Evolutionary conservation across 768 basidiomycete genomes (phyloP).

Genomic region (Trametopsis cervina): DNA sequence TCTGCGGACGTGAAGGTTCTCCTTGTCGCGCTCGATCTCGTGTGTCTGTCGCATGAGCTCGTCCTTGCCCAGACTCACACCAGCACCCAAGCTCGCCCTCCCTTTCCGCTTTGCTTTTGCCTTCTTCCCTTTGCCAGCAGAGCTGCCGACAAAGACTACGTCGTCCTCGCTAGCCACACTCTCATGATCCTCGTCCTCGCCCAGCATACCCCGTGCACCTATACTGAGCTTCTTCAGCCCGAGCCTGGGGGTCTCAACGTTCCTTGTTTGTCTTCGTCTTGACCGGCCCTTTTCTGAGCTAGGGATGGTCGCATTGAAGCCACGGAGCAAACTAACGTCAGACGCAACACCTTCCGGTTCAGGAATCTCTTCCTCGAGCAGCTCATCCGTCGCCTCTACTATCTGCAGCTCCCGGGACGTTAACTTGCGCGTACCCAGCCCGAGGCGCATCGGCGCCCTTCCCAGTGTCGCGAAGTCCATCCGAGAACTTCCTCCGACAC

Average conservation of each 20-base stretch:
- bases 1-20: slow-evolving; percentile 84
- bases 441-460: slow-evolving; percentile 67
- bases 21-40: slow-evolving; percentile 88
- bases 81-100: slow-evolving; percentile 59
- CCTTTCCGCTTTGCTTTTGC: slow-evolving; percentile 40
- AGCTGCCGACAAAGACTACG: slow-evolving; percentile 51
- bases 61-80: slow-evolving; percentile 72
- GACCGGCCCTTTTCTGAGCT: slow-evolving; percentile 75
- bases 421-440: slow-evolving; percentile 56
- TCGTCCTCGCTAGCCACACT: slow-evolving; percentile 74
- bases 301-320: slow-evolving; percentile 94
- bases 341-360: slow-evolving; percentile 65
- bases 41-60: slow-evolving; percentile 78
- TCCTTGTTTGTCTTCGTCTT: slow-evolving; percentile 72
- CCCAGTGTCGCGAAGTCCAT: slow-evolving; percentile 76
- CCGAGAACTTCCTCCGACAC: slow-evolving; percentile 32
- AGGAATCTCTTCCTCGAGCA: slow-evolving; percentile 65
- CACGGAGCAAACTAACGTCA: slow-evolving; percentile 76
- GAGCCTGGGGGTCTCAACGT: slow-evolving; percentile 65
- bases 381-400: slow-evolving; percentile 73
- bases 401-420: slow-evolving; percentile 83
- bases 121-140: slow-evolving; percentile 28
- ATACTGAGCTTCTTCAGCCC: slow-evolving; percentile 79
- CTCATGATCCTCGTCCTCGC: slow-evolving; percentile 43
- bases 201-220: slow-evolving; percentile 67